Evolutionary conservation across 139 green algal genomes (phyloP), one percentile per base, ranked within the genome.

Genomic region (Chlamydomonas incerta): DNA sequence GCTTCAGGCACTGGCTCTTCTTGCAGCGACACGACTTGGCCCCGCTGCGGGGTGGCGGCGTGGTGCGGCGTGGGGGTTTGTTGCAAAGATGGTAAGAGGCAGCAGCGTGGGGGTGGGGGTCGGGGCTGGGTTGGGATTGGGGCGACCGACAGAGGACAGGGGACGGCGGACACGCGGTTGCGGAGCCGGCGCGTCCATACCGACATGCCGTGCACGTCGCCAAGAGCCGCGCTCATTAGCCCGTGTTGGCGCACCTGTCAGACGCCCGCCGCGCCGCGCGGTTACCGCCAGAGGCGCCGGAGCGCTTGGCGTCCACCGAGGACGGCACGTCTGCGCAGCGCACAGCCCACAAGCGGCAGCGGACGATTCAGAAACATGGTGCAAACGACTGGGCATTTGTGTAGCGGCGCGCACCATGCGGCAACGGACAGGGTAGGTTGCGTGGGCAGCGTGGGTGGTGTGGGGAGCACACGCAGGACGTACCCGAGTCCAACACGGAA

Each of bases 1-100:
- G 93, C 93, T 98, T 98, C 33, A 98, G 91, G 88, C 95, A 98
- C 86, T 91, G 85, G 60, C 82, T 92, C 84, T 96, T 96, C 87
- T 96, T 96, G 93, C 95, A 98, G 72, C 95, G 93, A 91, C 95
- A 98, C 11, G 60, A 82, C 57, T 63, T 81, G 69, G 17, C 50
- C 50, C 21, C 33, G 23, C 81, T 60, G 89, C 87, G 11, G 80
- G n/a, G n/a, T n/a, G n/a, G n/a, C 91, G 50, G 71, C 82, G 15
- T 62, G 90, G 67, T 87, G 81, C 24, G 92, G 92, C 70, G 33
- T 11, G n/a, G n/a, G n/a, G n/a, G n/a, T n/a, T 23, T 13, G 33
- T 28, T 10, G 31, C 11, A 21, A n/a, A n/a, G 31, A 26, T 47
- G 11, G 2, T 3, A 24, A 41, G 34, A 2, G 33, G 33, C 11